Evolutionary conservation across 2,329 filamentous ascomycete species (phyloP), one percentile per base, ranked within the genome.

Genomic region (Zymoseptoria pseudotritici): DNA sequence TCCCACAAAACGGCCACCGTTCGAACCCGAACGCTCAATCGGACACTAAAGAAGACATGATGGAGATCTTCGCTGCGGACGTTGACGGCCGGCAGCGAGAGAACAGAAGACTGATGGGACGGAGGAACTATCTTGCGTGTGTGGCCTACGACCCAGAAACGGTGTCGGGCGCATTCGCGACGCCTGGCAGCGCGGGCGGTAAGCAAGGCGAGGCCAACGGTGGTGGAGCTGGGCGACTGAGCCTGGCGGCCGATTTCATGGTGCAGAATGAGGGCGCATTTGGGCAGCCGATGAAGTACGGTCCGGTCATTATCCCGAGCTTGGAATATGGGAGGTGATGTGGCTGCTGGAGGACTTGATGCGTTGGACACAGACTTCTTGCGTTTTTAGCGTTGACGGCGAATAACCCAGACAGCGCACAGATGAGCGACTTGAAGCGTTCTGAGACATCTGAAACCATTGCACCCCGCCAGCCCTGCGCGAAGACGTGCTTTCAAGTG

Each of bases 1-100:
- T 99, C 58, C 94, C 94, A 0, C 82, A 84, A 58, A 99, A 99
- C 74, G 93, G 93, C n/a, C 83, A 86, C 66, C 80, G 84, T 64
- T 83, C 79, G 61, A 81, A 82, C 1, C 61, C 67, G 51, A 58
- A 57, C 22, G 83, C 84, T 65, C 86, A 88, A 0, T 88, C 87
- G 1, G 94, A 99, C 73, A 99, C 94, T 53, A 97, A 99, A 76
- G 94, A 99, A 75, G 94, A 99, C 76, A 99, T 99, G 94, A 96
- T 99, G 89, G 94, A 99, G 79, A 95, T 99, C 66, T 99, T 99
- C 82, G 91, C 94, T 70, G 90, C 88, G 7, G 94, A 99, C 69
- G 91, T 94, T 17, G 90, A 87, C 57, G 93, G 94, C n/a, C 80
- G 85, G 42, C 80, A 86, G 0, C 83, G 92, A 53, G 93, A 97